phyloP scores from a whole-genome alignment of 306 rosid species.

The Senna tora region DNA sequence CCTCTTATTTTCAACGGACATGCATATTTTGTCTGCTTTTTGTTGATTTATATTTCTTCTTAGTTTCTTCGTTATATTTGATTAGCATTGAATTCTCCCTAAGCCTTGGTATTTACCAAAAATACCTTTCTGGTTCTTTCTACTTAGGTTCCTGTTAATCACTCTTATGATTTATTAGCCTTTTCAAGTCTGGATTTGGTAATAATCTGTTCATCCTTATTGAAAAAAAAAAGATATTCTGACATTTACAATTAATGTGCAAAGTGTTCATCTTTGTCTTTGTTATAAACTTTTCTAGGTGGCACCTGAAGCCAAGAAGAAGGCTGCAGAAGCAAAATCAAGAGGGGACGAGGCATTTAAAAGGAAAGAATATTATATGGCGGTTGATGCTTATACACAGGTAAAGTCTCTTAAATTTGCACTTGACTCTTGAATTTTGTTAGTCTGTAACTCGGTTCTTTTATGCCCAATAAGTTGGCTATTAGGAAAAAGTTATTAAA shows the following conservation, averaged over 20 bases:
- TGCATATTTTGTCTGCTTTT: neutral
- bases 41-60: slow-evolving; percentile 31
- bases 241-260: slow-evolving; percentile 13
- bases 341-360: slow-evolving; percentile 91
- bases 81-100: slow-evolving; percentile 14
- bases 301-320: slow-evolving; percentile 75
- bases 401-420: slow-evolving; percentile 45
- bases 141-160: slow-evolving; percentile 15
- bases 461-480: no score
- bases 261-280: slow-evolving; percentile 10
- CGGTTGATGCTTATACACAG: slow-evolving; percentile 91
- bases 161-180: slow-evolving; percentile 18
- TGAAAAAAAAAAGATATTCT: neutral
- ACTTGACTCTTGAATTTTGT: slow-evolving; percentile 31
- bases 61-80: slow-evolving; percentile 16
- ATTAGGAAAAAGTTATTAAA: no score
- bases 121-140: neutral
- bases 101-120: slow-evolving; percentile 12
- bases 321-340: slow-evolving; percentile 90
- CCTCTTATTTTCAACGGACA: neutral
- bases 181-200: slow-evolving; percentile 12
- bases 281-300: slow-evolving; percentile 56
- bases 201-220: slow-evolving; percentile 9
- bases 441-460: slow-evolving; percentile 2
- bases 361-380: slow-evolving; percentile 58